Percentiles rank a stretch among this genome's conserved stretches.
Conservation (phyloP, 805 yeast species). For the Nakazawaea populi region DNA sequence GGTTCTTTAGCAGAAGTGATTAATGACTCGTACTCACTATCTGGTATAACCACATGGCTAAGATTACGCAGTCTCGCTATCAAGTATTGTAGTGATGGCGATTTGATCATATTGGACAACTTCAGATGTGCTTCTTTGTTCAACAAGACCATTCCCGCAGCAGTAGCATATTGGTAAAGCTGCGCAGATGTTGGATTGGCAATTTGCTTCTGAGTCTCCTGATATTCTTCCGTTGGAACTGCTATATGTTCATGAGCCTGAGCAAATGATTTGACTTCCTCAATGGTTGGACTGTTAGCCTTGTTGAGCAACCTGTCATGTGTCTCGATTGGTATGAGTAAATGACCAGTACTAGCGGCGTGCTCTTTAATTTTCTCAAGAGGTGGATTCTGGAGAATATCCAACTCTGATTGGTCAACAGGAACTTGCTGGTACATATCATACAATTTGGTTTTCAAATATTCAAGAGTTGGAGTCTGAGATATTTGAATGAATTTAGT, state of each 20-base stretch:
- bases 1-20: slow-evolving; percentile 5
- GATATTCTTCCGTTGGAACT: slow-evolving; percentile 7
- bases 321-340: background rate
- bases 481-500: slow-evolving; percentile 5
- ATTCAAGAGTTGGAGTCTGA: slow-evolving; percentile 13
- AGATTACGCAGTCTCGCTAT: slow-evolving; percentile 14
- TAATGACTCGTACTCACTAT: slow-evolving; percentile 16
- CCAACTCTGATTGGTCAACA: background rate
- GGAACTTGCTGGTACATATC: background rate
- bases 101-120: slow-evolving; percentile 13
- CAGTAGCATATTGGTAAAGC: slow-evolving; percentile 7
- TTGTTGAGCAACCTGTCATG: background rate
- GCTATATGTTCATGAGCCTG: background rate
- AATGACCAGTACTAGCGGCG: background rate
- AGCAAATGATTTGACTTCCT: background rate
- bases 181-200: slow-evolving; percentile 9
- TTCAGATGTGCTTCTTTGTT: slow-evolving; percentile 11
- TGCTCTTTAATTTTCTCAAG: background rate
- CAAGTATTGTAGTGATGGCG: slow-evolving; percentile 23
- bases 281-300: background rate
- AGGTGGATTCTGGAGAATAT: slow-evolving; percentile 13
- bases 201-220: background rate
- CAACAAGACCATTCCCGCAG: slow-evolving; percentile 13
- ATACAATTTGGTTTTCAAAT: slow-evolving; percentile 3
- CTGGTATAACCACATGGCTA: slow-evolving; percentile 21